These are phyloP conservation scores for Wickerhamomyces canadensis DNA, from an alignment of 805 yeast genomes.

Conservation along the genomic window DNA sequence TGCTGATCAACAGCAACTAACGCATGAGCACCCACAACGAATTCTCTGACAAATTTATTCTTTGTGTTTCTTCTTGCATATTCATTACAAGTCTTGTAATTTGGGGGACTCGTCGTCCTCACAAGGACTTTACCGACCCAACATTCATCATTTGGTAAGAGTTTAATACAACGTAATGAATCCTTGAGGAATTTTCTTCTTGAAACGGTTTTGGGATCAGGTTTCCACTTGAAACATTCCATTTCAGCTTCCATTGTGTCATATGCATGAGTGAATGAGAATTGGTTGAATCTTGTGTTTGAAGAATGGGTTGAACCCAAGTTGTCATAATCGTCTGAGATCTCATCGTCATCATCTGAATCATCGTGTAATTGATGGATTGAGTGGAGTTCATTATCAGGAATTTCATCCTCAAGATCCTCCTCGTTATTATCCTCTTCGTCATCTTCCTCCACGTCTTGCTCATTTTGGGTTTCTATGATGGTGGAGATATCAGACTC, in stretches of 20 bases:
- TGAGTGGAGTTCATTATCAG: constrained; percentile 13
- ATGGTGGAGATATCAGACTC: constrained; percentile 9
- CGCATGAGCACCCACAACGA: constrained; percentile 17
- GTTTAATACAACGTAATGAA: constrained; percentile 51
- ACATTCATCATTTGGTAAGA: constrained; percentile 43
- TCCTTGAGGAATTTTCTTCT: constrained; percentile 41
- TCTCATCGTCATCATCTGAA: constrained; percentile 15
- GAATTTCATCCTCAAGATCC: constrained; percentile 9
- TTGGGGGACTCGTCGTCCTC: constrained; percentile 27
- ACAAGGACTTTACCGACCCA: constrained; percentile 48
- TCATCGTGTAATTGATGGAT: constrained; percentile 7
- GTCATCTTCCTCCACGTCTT: constrained; percentile 10
- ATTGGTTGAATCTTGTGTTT: not conserved
- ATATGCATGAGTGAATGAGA: constrained; percentile 1
- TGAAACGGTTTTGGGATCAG: constrained; percentile 31
- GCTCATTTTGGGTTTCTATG: constrained; percentile 15
- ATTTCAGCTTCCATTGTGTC: constrained; percentile 12
- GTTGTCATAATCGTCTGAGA: not conserved
- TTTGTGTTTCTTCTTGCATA: not conserved
- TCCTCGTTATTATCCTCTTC: constrained; percentile 15
- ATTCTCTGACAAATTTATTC: constrained; percentile 10
- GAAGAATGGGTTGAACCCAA: constrained; percentile 6
- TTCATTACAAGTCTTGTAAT: constrained; percentile 3
- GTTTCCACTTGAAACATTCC: constrained; percentile 38
- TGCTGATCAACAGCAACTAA: constrained; percentile 1